These are phyloP conservation scores for Zygosaccharomyces bisporus DNA, from an alignment of 805 yeast genomes.

Conservation along the genomic window DNA sequence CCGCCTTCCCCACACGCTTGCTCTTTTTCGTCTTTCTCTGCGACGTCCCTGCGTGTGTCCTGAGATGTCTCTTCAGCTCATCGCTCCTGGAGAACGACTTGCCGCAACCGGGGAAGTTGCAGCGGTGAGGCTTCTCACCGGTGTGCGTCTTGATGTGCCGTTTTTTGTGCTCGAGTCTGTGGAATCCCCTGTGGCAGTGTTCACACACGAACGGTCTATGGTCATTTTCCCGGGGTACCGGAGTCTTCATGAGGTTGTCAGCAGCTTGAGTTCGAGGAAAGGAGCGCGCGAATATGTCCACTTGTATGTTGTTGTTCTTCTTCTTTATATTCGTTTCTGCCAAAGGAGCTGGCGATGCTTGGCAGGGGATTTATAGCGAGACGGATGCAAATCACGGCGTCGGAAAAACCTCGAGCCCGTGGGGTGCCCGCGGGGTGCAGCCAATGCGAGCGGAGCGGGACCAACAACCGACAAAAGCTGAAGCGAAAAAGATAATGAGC, in stretches of 20 bases:
- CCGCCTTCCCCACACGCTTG: constrained; percentile 10
- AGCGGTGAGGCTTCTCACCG: constrained; percentile 86
- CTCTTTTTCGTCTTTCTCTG: constrained; percentile 41
- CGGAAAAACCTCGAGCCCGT: constrained; percentile 1
- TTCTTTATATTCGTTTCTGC: not conserved
- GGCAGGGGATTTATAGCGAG: not conserved
- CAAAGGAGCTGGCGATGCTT: not conserved
- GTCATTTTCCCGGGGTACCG: constrained; percentile 20
- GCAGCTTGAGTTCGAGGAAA: not conserved
- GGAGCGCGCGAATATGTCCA: too few relatives aligned
- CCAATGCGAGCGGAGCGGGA: not conserved
- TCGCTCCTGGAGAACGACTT: constrained; percentile 78
- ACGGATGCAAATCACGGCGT: not conserved
- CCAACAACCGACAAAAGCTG: not conserved
- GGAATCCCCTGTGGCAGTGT: constrained; percentile 80
- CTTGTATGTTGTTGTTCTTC: not conserved
- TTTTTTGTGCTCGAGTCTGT: constrained; percentile 84
- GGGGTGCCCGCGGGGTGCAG: constrained; percentile 1
- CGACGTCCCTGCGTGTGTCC: constrained; percentile 67
- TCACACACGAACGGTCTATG: constrained; percentile 79
- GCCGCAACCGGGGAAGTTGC: constrained; percentile 75
- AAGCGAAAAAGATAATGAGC: too few relatives aligned
- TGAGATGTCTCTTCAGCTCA: constrained; percentile 77
- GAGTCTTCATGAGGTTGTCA: constrained; percentile 1
- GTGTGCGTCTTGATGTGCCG: constrained; percentile 89